phyloP scores from a whole-genome alignment of 306 rosid genomes.

The Lupinus albus region DNA sequence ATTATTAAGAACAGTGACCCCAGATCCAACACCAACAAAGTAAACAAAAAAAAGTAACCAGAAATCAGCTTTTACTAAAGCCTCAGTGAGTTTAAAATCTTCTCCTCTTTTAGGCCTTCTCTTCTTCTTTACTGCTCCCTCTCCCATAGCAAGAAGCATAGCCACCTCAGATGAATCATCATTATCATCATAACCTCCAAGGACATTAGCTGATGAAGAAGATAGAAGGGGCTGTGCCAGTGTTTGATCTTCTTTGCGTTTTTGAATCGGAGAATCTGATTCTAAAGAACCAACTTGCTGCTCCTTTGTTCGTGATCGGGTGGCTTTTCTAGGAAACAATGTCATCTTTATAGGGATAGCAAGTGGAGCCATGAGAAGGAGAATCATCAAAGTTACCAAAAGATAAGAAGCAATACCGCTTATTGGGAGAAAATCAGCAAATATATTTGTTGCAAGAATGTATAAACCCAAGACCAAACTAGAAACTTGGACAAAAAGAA shows the following conservation, averaged over 20 bases:
- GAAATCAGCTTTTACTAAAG: slow-evolving; percentile 78
- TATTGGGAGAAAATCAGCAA: slow-evolving; percentile 39
- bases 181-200: slow-evolving; percentile 54
- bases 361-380: slow-evolving; percentile 82
- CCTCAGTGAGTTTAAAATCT: slow-evolving; percentile 69
- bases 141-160: slow-evolving; percentile 86
- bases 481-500: slow-evolving; percentile 64
- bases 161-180: slow-evolving; percentile 63
- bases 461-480: slow-evolving; percentile 69
- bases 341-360: slow-evolving; percentile 82
- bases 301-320: slow-evolving; percentile 32
- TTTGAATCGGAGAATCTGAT: slow-evolving; percentile 21
- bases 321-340: slow-evolving; percentile 45
- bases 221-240: slow-evolving; percentile 55
- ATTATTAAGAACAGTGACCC: slow-evolving; percentile 81
- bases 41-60: slow-evolving; percentile 76
- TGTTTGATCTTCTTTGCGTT: slow-evolving; percentile 42
- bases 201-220: slow-evolving; percentile 46
- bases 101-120: slow-evolving; percentile 88
- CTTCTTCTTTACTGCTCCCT: slow-evolving; percentile 79
- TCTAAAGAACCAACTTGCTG: slow-evolving; percentile 46
- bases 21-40: slow-evolving; percentile 85
- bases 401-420: slow-evolving; percentile 40
- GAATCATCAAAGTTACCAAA: slow-evolving; percentile 55
- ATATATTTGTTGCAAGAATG: slow-evolving; percentile 59